These are phyloP conservation scores for Balamuthia mandrillaris DNA, from an alignment of 208 protist species.

Conservation along the genomic window DNA sequence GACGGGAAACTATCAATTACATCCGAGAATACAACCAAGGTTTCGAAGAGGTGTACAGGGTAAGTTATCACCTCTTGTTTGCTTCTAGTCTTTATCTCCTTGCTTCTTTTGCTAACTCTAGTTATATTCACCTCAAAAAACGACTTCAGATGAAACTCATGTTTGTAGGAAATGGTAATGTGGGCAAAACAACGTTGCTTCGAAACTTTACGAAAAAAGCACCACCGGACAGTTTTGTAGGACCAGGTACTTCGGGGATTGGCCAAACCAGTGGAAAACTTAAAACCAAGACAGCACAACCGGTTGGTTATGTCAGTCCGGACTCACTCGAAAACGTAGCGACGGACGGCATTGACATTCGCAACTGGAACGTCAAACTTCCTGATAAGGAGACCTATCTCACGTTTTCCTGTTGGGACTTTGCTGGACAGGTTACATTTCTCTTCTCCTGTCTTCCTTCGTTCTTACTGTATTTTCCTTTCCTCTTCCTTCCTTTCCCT, in stretches of 20 bases:
- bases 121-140: background rate
- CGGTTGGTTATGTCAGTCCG: too few species aligned
- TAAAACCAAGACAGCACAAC: too few species aligned
- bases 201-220: background rate
- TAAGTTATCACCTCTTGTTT: too few species aligned
- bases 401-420: conserved; percentile 41
- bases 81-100: too few species aligned
- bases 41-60: too few species aligned
- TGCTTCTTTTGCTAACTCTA: background rate
- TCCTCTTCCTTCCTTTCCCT: background rate
- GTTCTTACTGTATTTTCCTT: background rate
- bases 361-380: conserved; percentile 33
- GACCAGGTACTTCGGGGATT: too few species aligned
- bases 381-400: conserved; percentile 27
- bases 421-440: conserved; percentile 30
- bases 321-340: too few species aligned
- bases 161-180: conserved; percentile 42
- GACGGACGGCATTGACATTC: conserved; percentile 37
- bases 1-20: too few species aligned
- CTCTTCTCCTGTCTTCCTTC: background rate
- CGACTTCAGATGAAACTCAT: conserved; percentile 30
- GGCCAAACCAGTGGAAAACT: too few species aligned
- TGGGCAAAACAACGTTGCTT: conserved; percentile 36
- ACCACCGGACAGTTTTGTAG: too few species aligned
- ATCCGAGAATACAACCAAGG: too few species aligned